A percentile compares a stretch with the other conserved stretches of the same genome.
These are phyloP conservation scores for Simplicillium sp. DNA, from an alignment of 2,329 filamentous ascomycete species.

Conservation along the genomic window DNA sequence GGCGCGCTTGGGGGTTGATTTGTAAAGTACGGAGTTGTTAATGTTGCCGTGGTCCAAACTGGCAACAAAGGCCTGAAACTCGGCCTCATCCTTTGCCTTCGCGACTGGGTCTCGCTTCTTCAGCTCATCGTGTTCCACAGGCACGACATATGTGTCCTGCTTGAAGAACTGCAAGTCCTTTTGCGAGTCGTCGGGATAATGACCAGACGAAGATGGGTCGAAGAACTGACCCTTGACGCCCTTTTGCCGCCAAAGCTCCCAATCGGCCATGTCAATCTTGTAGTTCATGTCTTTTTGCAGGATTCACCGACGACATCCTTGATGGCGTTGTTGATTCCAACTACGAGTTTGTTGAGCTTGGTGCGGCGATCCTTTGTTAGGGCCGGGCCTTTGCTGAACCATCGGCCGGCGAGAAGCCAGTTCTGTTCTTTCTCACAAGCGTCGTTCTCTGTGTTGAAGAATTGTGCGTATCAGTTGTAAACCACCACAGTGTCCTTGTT, in stretches of 20 bases:
- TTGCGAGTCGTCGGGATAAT: slow-evolving; percentile 18
- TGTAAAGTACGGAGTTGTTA: slow-evolving; percentile 14
- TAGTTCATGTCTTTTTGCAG: slow-evolving; percentile 7
- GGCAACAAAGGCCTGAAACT: slow-evolving; percentile 1
- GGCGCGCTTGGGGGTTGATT: slow-evolving; percentile 12
- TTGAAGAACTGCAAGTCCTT: slow-evolving; percentile 23
- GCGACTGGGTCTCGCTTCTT: slow-evolving; percentile 5
- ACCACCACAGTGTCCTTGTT: too few relatives aligned
- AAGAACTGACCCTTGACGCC: slow-evolving; percentile 21
- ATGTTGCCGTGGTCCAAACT: slow-evolving; percentile 5
- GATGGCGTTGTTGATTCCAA: slow-evolving; percentile 17
- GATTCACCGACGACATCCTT: slow-evolving; percentile 15
- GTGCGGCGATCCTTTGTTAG: slow-evolving; percentile 17
- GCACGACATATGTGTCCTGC: slow-evolving; percentile 9
- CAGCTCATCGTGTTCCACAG: slow-evolving; percentile 2
- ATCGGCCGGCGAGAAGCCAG: neutral
- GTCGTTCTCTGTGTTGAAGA: slow-evolving; percentile 19
- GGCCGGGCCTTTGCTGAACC: neutral
- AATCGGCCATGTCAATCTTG: slow-evolving; percentile 17
- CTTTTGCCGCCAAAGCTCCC: slow-evolving; percentile 16
- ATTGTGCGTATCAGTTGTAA: slow-evolving; percentile 18
- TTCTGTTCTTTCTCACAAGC: slow-evolving; percentile 9
- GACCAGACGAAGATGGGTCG: slow-evolving; percentile 9
- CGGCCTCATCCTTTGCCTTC: slow-evolving; percentile 5
- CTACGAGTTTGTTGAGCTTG: slow-evolving; percentile 17